phyloP scores from a whole-genome alignment of 345 rosid species.

The Eucalyptus sp. region DNA sequence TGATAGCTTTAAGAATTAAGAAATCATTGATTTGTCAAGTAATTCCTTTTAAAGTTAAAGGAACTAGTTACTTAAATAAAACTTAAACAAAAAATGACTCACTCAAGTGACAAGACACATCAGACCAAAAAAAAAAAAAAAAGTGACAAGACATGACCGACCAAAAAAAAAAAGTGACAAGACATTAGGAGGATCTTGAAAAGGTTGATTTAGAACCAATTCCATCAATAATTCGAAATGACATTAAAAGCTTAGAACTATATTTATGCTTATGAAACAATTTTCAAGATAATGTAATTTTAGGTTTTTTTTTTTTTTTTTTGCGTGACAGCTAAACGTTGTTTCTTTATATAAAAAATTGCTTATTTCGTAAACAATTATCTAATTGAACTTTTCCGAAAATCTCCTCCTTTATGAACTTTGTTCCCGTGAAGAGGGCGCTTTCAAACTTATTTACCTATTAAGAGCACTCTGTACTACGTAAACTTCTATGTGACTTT shows the following conservation, averaged over 20 bases:
- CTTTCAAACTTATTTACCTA: not conserved
- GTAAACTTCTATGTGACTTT: not conserved
- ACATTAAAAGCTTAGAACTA: not conserved
- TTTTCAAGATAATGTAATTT: no score
- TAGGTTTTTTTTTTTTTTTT: not conserved
- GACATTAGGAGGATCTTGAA: not conserved
- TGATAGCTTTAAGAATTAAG: not conserved
- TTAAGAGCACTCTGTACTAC: not conserved
- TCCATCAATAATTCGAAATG: not conserved
- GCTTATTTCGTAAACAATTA: no score
- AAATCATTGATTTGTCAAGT: not conserved
- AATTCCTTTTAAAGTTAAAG: not conserved
- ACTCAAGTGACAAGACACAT: not conserved
- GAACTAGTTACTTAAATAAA: not conserved
- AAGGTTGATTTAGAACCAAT: not conserved
- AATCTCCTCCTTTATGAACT: not conserved
- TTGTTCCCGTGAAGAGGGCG: not conserved
- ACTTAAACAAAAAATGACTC: not conserved
- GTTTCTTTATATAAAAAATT: not conserved
- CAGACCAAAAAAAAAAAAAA: no score
- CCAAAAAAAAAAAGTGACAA: no score
- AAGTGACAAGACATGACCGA: not conserved
- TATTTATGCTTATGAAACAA: not conserved
- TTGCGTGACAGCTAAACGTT: not conserved
- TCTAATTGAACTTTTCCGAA: not conserved